phyloP scores from a whole-genome alignment of 306 rosid species.

The Medicago arabica region DNA sequence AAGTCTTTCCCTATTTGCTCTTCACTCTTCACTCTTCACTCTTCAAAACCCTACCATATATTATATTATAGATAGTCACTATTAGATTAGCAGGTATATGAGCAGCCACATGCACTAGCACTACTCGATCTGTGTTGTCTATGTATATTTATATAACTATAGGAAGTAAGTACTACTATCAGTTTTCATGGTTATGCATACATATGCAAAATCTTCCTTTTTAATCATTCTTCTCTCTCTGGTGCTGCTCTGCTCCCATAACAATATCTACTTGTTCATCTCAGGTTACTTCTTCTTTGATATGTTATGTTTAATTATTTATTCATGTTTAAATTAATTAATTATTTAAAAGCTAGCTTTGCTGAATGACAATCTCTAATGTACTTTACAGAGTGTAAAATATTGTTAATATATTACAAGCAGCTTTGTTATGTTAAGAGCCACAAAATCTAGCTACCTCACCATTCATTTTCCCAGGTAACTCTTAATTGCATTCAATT shows the following conservation, averaged over 20 bases:
- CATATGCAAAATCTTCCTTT: neutral
- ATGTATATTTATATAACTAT: neutral
- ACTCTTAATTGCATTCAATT: neutral
- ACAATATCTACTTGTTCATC: neutral
- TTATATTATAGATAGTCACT: neutral
- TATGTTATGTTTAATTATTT: neutral
- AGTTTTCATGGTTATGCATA: neutral
- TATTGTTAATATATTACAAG: neutral
- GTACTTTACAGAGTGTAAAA: neutral
- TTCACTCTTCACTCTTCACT: too few species aligned
- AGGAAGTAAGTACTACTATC: neutral
- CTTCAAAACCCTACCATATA: neutral
- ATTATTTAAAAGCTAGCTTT: neutral
- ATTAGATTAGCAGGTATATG: neutral
- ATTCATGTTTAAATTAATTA: neutral
- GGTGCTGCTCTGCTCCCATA: neutral
- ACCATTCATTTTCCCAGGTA: slow-evolving; percentile 7
- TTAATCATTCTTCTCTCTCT: neutral
- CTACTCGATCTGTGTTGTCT: neutral
- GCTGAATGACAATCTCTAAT: neutral
- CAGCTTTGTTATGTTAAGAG: neutral
- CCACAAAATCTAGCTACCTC: neutral
- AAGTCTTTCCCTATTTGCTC: neutral
- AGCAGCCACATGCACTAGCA: neutral
- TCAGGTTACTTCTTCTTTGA: neutral